Conservation (phyloP, 495 filamentous ascomycete genomes). For the Hypoxylon fragiforme region DNA sequence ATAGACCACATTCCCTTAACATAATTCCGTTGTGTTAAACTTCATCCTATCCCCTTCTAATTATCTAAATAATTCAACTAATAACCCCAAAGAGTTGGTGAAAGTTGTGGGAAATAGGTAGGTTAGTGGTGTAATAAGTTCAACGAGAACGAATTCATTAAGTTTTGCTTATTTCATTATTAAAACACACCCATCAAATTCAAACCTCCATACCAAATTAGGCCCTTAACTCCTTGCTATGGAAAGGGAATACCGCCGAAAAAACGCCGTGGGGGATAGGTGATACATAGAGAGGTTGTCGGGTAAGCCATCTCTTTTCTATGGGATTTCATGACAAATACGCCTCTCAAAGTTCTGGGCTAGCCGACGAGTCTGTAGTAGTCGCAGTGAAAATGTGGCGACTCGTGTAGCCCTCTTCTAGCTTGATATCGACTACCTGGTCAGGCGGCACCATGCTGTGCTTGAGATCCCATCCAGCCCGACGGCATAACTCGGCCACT, state of each 20-base stretch:
- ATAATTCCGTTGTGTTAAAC: too few relatives aligned
- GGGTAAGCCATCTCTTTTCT: too few relatives aligned
- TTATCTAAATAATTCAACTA: too few relatives aligned
- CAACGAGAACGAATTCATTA: too few relatives aligned
- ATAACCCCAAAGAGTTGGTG: too few relatives aligned
- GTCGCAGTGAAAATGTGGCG: slow-evolving; percentile 60
- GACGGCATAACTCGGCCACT: slow-evolving; percentile 83
- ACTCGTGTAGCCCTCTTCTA: slow-evolving; percentile 66
- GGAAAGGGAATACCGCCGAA: slow-evolving; percentile 1
- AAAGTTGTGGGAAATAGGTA: too few relatives aligned
- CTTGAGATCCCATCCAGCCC: slow-evolving; percentile 83
- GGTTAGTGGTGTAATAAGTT: too few relatives aligned
- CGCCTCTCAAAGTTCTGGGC: not conserved
- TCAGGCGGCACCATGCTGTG: slow-evolving; percentile 82
- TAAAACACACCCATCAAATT: not conserved
- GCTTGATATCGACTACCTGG: slow-evolving; percentile 59
- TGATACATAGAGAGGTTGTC: too few relatives aligned
- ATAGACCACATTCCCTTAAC: too few relatives aligned
- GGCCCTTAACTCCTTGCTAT: slow-evolving; percentile 21
- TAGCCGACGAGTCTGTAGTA: not conserved
- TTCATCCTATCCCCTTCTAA: too few relatives aligned
- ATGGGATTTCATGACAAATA: too few relatives aligned
- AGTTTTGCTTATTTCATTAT: too few relatives aligned
- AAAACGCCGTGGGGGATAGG: not conserved
- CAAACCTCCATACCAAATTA: not conserved